Conservation (phyloP, 2,329 filamentous ascomycete genomes). For the Cordyceps tenuipes region DNA sequence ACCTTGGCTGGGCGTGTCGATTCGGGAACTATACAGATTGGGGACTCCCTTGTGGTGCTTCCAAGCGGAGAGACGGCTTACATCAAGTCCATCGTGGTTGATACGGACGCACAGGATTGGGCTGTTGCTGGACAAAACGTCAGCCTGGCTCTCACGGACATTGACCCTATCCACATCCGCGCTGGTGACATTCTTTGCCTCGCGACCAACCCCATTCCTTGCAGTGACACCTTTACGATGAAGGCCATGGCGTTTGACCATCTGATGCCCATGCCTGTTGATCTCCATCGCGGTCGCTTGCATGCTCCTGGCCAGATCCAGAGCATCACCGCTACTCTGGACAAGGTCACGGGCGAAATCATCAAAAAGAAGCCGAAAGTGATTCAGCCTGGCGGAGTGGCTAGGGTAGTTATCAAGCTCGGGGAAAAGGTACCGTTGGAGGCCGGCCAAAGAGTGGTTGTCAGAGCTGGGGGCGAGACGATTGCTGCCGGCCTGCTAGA, state of each 20-base stretch:
- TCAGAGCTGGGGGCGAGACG: slow-evolving; percentile 73
- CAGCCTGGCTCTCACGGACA: slow-evolving; percentile 72
- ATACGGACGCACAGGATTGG: slow-evolving; percentile 70
- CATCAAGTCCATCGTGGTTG: slow-evolving; percentile 73
- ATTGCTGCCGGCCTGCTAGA: slow-evolving; percentile 83
- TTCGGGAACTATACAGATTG: slow-evolving; percentile 72
- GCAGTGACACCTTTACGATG: slow-evolving; percentile 65
- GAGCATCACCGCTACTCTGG: slow-evolving; percentile 62
- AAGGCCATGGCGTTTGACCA: slow-evolving; percentile 88
- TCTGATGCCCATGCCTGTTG: slow-evolving; percentile 78
- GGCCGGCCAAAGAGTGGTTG: slow-evolving; percentile 67
- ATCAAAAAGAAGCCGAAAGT: slow-evolving; percentile 79
- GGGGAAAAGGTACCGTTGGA: slow-evolving; percentile 71
- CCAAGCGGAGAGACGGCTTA: slow-evolving; percentile 74
- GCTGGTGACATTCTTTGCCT: slow-evolving; percentile 83
- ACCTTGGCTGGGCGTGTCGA: slow-evolving; percentile 84
- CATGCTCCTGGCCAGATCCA: slow-evolving; percentile 69
- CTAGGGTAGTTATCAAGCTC: slow-evolving; percentile 67
- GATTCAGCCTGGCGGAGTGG: slow-evolving; percentile 70
- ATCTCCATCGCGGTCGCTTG: slow-evolving; percentile 78
- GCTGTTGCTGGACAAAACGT: slow-evolving; percentile 87
- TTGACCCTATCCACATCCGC: slow-evolving; percentile 74
- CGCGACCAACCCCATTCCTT: slow-evolving; percentile 56
- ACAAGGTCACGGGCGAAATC: slow-evolving; percentile 69
- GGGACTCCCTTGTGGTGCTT: slow-evolving; percentile 70